These are phyloP conservation scores for Flaveria trinervia DNA, from an alignment of 129 eudicot species.

Conservation along the genomic window DNA sequence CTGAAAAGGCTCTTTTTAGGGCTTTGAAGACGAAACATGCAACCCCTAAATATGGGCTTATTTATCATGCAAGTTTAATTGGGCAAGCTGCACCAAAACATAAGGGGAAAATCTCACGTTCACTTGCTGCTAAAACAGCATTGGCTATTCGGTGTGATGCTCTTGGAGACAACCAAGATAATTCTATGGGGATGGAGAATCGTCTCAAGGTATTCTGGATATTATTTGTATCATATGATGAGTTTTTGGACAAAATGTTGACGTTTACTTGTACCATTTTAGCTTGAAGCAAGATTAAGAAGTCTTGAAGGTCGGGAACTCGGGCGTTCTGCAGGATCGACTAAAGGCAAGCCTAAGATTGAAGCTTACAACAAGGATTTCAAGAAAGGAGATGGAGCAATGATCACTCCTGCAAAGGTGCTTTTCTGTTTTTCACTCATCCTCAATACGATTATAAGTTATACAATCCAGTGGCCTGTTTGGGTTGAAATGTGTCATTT, in stretches of 20 bases:
- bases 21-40: slow-evolving; percentile 58
- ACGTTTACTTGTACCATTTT: not conserved
- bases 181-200: slow-evolving; percentile 62
- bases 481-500: not conserved
- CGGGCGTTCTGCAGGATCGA: slow-evolving; percentile 74
- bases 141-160: slow-evolving; percentile 59
- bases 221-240: not conserved
- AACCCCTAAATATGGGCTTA: slow-evolving; percentile 60
- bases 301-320: slow-evolving; percentile 80
- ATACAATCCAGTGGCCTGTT: not conserved
- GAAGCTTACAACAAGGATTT: slow-evolving; percentile 84
- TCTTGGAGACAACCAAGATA: slow-evolving; percentile 55
- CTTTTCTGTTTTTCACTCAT: not conserved
- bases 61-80: slow-evolving; percentile 58
- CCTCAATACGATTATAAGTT: not conserved
- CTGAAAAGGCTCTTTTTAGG: slow-evolving; percentile 63
- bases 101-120: slow-evolving; percentile 67
- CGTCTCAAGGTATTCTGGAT: slow-evolving; percentile 31
- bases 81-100: slow-evolving; percentile 73
- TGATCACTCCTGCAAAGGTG: slow-evolving; percentile 89
- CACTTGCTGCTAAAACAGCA: slow-evolving; percentile 58
- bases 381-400: slow-evolving; percentile 71
- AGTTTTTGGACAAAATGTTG: not conserved
- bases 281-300: slow-evolving; percentile 90
- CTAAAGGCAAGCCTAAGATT: slow-evolving; percentile 87